Evolutionary conservation across 2,329 filamentous ascomycete genomes (phyloP), one percentile per base, ranked within the genome.

Genomic region (Ophiocordyceps camponoti-leonardi): DNA sequence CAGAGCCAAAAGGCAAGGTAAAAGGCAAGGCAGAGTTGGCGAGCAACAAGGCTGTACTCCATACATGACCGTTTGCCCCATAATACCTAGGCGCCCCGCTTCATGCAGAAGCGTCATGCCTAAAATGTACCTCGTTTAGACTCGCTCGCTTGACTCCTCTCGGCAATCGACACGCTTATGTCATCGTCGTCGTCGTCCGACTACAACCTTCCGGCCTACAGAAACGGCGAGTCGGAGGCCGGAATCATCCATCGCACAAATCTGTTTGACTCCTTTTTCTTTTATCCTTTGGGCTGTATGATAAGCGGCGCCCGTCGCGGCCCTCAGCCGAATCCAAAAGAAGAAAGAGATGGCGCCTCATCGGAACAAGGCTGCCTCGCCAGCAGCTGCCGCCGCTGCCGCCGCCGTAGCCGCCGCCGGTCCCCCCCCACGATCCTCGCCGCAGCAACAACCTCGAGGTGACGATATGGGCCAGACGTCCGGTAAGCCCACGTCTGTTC

Each of bases 401-500:
- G 31, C 42, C 14, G 30, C 42, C 18, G n/a, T 35, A 35, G 31
- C 35, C 35, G 35, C 35, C 7, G 35, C 35, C 44, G 31, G 8
- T 28, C 8, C 18, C 40, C 11, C 26, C 16, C 28, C 35, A n/a
- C 14, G 43, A 41, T 10, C 18, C 41, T 35, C 37, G 35, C 18
- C 26, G 40, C 39, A 22, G 39, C 2, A 35, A 16, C 53, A 57
- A 47, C 51, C 57, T 26, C 57, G 55, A 54, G 47, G 50, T 1
- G 50, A 57, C 23, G 51, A 49, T 35, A 46, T 48, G 20, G 50
- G 45, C 35, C 52, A 54, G 4, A 46, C 49, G 35, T 49, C 51
- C 1, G 55, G 55, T 54, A 49, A 59, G n/a, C 35, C 5, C 47
- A 61, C 23, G 49, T 50, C 28, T 35, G 4, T 8, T 18, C 41